Evolutionary conservation across 2,329 filamentous ascomycete species (phyloP).

Genomic region (Diaporthe vaccinii): DNA sequence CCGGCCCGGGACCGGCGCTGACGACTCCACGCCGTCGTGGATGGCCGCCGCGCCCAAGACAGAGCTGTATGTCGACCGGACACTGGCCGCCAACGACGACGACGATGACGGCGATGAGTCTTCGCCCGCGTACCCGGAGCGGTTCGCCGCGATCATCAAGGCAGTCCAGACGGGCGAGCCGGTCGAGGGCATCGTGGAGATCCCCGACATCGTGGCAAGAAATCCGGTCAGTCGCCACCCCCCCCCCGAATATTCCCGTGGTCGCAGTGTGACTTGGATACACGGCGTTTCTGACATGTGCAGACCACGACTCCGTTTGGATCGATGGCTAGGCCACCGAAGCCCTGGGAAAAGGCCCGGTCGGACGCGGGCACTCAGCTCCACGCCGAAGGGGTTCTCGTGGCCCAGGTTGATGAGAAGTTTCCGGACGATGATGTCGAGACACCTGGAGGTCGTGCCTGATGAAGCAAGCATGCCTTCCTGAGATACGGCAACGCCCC

Average conservation of each 20-base stretch:
- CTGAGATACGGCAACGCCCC: background rate
- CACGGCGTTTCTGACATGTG: conserved; percentile 9
- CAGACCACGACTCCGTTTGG: conserved; percentile 64
- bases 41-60: conserved; percentile 64
- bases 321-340: conserved; percentile 61
- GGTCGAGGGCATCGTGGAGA: conserved; percentile 88
- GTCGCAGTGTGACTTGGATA: too few relatives aligned
- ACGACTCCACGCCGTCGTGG: conserved; percentile 54
- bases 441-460: background rate
- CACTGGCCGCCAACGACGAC: conserved; percentile 43
- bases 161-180: conserved; percentile 86
- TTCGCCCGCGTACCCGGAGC: conserved; percentile 77
- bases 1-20: background rate
- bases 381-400: conserved; percentile 7
- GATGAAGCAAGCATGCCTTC: background rate
- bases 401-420: conserved; percentile 28
- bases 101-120: conserved; percentile 42
- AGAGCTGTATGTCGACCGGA: conserved; percentile 60
- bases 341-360: conserved; percentile 83
- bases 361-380: conserved; percentile 17
- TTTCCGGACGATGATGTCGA: conserved; percentile 50
- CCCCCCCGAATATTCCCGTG: background rate
- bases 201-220: conserved; percentile 82
- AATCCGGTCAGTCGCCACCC: conserved; percentile 69
- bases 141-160: conserved; percentile 88